phyloP scores from a whole-genome alignment of 345 rosid species.

The Syzygium aromaticum region DNA sequence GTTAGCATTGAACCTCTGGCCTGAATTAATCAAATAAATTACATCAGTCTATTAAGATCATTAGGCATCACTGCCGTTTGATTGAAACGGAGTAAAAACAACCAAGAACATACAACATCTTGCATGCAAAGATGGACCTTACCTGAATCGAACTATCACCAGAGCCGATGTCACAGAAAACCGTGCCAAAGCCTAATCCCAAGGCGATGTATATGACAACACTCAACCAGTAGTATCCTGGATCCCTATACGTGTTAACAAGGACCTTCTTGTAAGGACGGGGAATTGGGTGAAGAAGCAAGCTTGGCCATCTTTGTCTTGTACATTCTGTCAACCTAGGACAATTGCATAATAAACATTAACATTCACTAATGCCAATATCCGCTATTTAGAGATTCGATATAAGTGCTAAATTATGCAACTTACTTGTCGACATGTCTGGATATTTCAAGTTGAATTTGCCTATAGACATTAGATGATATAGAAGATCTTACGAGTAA shows the following conservation, averaged over 20 bases:
- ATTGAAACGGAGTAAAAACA: neutral
- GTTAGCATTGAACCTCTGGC: slow-evolving; percentile 31
- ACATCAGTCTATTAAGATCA: neutral
- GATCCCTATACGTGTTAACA: slow-evolving; percentile 46
- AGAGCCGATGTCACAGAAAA: slow-evolving; percentile 7
- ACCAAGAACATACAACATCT: neutral
- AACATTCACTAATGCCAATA: neutral
- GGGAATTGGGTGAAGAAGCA: slow-evolving; percentile 20
- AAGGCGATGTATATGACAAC: slow-evolving; percentile 35
- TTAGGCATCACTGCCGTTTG: neutral
- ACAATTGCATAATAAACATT: neutral
- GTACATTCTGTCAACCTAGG: neutral
- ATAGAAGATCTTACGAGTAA: slow-evolving; percentile 23
- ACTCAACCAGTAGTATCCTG: slow-evolving; percentile 52
- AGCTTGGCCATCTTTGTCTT: slow-evolving; percentile 14
- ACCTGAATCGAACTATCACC: slow-evolving; percentile 42
- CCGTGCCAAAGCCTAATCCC: slow-evolving; percentile 38
- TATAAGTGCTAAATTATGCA: neutral
- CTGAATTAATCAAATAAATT: slow-evolving; percentile 8
- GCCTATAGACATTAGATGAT: slow-evolving; percentile 13
- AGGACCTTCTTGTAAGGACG: slow-evolving; percentile 33
- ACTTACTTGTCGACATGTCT: slow-evolving; percentile 18
- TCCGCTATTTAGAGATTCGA: neutral
- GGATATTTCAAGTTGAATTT: slow-evolving; percentile 13
- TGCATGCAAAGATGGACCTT: neutral